Base-by-base conservation (phyloP, 169 alveolate species). In the Cryptosporidium ubiquitum region DNA sequence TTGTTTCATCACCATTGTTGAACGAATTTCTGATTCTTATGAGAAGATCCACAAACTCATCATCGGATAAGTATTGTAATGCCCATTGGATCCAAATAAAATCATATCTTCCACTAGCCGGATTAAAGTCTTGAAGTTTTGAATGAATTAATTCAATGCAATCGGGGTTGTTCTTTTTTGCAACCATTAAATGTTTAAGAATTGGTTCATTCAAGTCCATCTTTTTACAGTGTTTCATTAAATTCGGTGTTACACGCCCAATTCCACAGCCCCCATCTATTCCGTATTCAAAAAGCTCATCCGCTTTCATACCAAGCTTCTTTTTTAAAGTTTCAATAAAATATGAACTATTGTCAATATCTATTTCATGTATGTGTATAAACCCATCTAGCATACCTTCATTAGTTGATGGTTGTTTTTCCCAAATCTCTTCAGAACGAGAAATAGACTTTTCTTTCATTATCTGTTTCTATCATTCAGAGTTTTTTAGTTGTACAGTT, bases 41-140 rank as follows among this genome's bases (percentile, higher is more conserved):
- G 10, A 79, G 69, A 4, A 79, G 40, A 42, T 64, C 55, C 44
- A 79, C 55, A 42, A 79, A 79, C 40, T 79, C 89, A 29, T 79
- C 75, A 44, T 79, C 75, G 42, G 89, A 61, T 61, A 79, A 66
- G 16, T 60, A 79, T 33, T 60, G 74, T 5, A 66, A 18, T 39
- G 75, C 75, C 89, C 89, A 79, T 61, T 79, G 89, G 12, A 79
- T 79, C 89, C 89, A 79, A 61, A 79, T 61, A 79, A 79, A 61
- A 42, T 79, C 89, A 69, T 79, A 79, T 39, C 89, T 79, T 9
- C 66, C 40, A 33, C n/a, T 49, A 55, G 57, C 26, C 2, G 89
- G 89, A 40, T 42, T 42, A 40, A 79, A 79, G 29, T 79, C 52
- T 39, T 79, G 89, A 9, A 79, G 49, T 4, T 37, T 79, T 44